phyloP scores from a whole-genome alignment of 176 grass and related monocot species.

The Secale cereale region DNA sequence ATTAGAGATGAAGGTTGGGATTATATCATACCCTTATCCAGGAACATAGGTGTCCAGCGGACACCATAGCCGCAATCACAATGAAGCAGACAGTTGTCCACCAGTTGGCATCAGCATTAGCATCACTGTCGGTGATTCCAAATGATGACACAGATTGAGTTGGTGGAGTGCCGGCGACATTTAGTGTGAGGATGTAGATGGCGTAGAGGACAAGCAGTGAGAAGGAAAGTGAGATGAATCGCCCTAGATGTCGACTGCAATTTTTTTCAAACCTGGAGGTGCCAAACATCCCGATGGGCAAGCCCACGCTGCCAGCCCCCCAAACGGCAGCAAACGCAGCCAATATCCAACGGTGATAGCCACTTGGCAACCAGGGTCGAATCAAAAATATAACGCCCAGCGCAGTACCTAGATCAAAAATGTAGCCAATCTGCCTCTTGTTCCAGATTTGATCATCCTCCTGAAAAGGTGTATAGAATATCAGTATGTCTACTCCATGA shows the following conservation, averaged over 20 bases:
- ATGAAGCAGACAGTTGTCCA: not conserved
- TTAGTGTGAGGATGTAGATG: not conserved
- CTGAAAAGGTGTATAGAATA: not conserved
- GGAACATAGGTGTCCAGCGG: not conserved
- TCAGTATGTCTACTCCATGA: too few relatives aligned
- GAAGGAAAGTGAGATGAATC: not conserved
- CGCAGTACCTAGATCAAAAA: not conserved
- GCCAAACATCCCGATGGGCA: not conserved
- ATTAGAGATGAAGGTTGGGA: not conserved
- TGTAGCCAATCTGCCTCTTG: not conserved
- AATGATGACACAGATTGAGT: not conserved
- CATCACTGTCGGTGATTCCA: not conserved
- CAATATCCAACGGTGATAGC: not conserved
- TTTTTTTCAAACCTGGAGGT: not conserved
- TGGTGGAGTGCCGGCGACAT: not conserved
- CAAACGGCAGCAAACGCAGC: not conserved
- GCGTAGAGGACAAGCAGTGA: not conserved
- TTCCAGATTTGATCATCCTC: not conserved
- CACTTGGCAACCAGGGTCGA: not conserved
- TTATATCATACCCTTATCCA: not conserved
- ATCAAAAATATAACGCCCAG: not conserved
- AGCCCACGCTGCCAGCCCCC: not conserved
- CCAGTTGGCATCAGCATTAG: not conserved
- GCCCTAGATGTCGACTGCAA: not conserved
- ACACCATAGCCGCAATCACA: not conserved